Evolutionary conservation across 2,329 filamentous ascomycete species (phyloP).

Genomic region (Ilyonectria robusta): DNA sequence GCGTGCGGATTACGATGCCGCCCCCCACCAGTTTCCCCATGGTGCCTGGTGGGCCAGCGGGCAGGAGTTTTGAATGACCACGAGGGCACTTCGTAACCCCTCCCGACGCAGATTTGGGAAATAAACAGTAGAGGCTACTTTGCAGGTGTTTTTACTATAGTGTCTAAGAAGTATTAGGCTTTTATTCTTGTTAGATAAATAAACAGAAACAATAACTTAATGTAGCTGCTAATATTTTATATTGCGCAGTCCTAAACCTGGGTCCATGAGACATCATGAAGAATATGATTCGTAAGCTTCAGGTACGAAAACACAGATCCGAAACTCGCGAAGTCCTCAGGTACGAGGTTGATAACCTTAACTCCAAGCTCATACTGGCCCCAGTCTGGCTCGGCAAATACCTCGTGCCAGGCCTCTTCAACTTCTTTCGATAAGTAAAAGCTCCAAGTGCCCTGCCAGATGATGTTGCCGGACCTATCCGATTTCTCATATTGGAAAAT

Average conservation of each 20-base stretch:
- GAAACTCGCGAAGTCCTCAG: neutral
- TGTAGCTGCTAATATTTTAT: neutral
- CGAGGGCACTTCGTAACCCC: too few relatives aligned
- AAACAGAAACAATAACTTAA: too few relatives aligned
- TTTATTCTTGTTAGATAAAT: too few relatives aligned
- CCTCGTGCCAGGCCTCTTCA: constrained; percentile 24
- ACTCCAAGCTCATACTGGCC: constrained; percentile 1
- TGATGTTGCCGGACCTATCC: constrained; percentile 2
- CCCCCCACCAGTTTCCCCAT: neutral
- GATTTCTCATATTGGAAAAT: too few relatives aligned
- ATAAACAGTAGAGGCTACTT: too few relatives aligned
- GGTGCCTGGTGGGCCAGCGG: neutral
- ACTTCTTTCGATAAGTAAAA: constrained; percentile 14
- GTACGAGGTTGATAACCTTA: neutral
- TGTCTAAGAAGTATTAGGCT: too few relatives aligned
- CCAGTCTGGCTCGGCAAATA: neutral
- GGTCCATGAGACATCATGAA: constrained; percentile 25
- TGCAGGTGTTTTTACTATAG: too few relatives aligned
- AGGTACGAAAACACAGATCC: constrained; percentile 16
- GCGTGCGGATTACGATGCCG: neutral
- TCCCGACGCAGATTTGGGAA: too few relatives aligned
- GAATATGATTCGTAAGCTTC: constrained; percentile 21
- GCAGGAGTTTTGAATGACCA: too few relatives aligned
- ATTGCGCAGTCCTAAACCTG: neutral
- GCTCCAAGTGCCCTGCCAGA: constrained; percentile 29